Evolutionary conservation across 345 rosid species (phyloP), one percentile per base, ranked within the genome.

Genomic region (Citrus unshiu): DNA sequence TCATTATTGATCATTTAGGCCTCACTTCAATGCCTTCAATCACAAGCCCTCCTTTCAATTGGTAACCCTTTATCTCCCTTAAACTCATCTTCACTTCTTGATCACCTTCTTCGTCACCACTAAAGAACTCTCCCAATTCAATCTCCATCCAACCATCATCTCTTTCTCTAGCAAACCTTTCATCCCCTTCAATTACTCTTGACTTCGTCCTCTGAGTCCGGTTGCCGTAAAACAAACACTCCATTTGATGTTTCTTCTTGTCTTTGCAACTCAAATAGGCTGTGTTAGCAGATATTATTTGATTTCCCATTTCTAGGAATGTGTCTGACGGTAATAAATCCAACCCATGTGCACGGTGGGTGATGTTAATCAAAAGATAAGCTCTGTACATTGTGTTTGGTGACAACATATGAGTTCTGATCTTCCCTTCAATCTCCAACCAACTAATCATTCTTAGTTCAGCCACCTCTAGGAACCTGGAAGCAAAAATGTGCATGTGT

Each of bases 61-160:
- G 97, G 24, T 84, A 88, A 3, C 95, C 97, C 77, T 86, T 88
- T 18, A 91, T 88, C 78, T 95, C 98, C 68, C 54, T 90, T 78
- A 95, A 77, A 24, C 93, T 85, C 93, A 90, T 89, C 64, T 73
- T 83, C 46, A 91, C 88, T 67, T 81, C 87, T 29, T 85, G 81
- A 8, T 61, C 2, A 0, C 14, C 74, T 18, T 54, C 74, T 8
- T 32, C 27, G 9, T 24, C 79, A 24, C 90, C 89, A 10, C 25
- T 87, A 51, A 80, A 83, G 73, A 94, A 91, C 77, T 88, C 92
- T 9, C 98, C 98, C 0, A 91, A 27, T 85, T 92, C 92, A 57
- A 92, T 82, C 87, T 92, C 97, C 92, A 89, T 63, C 97, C 98
- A 94, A 4, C 93, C 93, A 40, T 90, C 93, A 4, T 78, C 84